Conservation (phyloP, 169 alveolate species). For the Fabrea salina region DNA sequence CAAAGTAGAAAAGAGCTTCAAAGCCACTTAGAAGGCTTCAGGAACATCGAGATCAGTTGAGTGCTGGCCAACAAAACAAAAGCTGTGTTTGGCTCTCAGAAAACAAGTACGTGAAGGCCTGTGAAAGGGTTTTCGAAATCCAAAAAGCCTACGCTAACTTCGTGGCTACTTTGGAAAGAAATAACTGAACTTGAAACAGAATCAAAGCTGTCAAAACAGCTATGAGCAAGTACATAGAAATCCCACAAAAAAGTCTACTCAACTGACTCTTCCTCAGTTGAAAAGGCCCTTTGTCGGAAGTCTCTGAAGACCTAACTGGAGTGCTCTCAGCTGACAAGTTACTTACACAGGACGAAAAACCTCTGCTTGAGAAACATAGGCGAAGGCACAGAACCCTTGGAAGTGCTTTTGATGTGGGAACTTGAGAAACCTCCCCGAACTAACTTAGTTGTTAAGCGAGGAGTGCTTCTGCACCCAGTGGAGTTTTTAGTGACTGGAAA, state of each 20-base stretch:
- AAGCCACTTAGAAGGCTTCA: background rate
- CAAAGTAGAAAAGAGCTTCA: background rate
- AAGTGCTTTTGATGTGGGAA: background rate
- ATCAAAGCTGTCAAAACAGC: background rate
- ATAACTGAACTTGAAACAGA: background rate
- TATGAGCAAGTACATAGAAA: background rate
- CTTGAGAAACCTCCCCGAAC: background rate
- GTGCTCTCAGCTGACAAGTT: background rate
- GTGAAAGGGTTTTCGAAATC: background rate
- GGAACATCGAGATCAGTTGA: background rate
- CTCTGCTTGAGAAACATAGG: background rate
- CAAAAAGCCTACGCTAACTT: background rate
- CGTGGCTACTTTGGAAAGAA: background rate
- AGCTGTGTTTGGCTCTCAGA: background rate
- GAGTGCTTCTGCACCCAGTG: background rate
- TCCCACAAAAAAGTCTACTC: background rate
- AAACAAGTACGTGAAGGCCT: background rate
- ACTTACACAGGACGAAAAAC: background rate
- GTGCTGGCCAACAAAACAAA: background rate
- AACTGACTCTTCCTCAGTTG: background rate
- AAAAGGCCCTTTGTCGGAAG: background rate
- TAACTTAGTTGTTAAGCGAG: background rate
- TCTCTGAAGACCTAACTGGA: background rate
- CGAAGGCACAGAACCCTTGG: background rate
- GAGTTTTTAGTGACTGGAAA: conserved; percentile 14